A percentile compares a stretch with the other conserved stretches of the same genome.
Conservation (phyloP, 1,284 basidiomycete species). For the Lentinula novae-zelandiae region DNA sequence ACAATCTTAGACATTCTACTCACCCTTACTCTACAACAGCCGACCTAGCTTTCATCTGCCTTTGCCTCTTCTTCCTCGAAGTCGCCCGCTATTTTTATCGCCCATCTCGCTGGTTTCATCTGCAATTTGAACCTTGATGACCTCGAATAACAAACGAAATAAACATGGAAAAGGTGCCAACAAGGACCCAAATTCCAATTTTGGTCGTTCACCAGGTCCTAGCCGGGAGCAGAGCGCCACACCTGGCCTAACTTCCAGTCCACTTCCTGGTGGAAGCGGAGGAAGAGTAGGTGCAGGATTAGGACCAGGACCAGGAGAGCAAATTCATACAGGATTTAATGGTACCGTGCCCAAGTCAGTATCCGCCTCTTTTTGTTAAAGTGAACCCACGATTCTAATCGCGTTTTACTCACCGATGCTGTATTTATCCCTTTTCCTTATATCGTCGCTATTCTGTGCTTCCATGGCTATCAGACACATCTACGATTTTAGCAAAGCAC, state of each 20-base stretch:
- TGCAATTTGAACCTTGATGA: background rate
- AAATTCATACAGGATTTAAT: background rate
- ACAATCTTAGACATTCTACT: too few relatives aligned
- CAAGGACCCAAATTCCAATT: background rate
- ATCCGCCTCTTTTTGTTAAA: background rate
- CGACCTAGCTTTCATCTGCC: too few relatives aligned
- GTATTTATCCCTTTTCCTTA: background rate
- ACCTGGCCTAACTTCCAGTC: background rate
- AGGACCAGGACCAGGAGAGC: background rate
- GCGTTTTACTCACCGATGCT: too few relatives aligned
- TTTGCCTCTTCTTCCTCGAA: too few relatives aligned
- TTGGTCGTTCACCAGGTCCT: background rate
- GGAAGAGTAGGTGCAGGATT: background rate
- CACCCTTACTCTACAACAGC: too few relatives aligned
- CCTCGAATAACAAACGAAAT: background rate
- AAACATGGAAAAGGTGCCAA: background rate
- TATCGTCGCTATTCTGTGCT: background rate
- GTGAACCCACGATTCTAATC: too few relatives aligned
- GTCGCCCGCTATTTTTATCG: too few relatives aligned
- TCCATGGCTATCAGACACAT: too few relatives aligned
- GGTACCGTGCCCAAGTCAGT: slow-evolving; percentile 5
- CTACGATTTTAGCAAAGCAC: background rate
- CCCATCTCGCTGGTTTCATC: too few relatives aligned
- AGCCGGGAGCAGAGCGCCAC: background rate
- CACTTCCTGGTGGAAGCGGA: background rate